Percentiles rank a stretch among this genome's conserved stretches.
Conservation (phyloP, 2,329 filamentous ascomycete genomes). For the Pestalotiopsis sp. region DNA sequence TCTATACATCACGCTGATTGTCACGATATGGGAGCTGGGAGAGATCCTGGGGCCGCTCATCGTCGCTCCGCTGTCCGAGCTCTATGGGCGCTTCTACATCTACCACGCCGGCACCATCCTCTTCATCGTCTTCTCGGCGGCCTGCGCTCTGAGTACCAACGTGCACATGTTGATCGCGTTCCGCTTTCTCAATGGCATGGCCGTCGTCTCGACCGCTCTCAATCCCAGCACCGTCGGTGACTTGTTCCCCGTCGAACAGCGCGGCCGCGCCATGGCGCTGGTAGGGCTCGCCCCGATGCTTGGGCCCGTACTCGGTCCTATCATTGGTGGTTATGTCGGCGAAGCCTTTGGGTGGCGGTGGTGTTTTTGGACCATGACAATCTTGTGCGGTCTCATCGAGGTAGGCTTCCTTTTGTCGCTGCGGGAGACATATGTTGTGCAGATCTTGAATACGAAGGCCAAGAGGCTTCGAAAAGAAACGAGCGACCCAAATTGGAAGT, state of each 20-base stretch:
- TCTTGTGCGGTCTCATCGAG: slow-evolving; percentile 30
- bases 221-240: slow-evolving; percentile 12
- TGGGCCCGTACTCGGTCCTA: slow-evolving; percentile 43
- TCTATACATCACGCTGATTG: not conserved
- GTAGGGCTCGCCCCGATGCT: slow-evolving; percentile 12
- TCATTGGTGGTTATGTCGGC: slow-evolving; percentile 40
- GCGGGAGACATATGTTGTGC: not conserved
- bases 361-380: slow-evolving; percentile 40
- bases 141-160: slow-evolving; percentile 25
- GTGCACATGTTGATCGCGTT: slow-evolving; percentile 26
- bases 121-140: slow-evolving; percentile 41
- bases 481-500: not conserved
- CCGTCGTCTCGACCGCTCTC: slow-evolving; percentile 20
- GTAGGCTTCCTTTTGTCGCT: not conserved
- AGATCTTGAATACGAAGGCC: not conserved
- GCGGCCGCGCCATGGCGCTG: slow-evolving; percentile 47
- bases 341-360: slow-evolving; percentile 49
- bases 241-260: slow-evolving; percentile 38
- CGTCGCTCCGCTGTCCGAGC: slow-evolving; percentile 62
- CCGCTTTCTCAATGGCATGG: slow-evolving; percentile 27
- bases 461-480: not conserved
- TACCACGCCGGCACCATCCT: slow-evolving; percentile 50
- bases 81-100: slow-evolving; percentile 57
- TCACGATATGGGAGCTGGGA: slow-evolving; percentile 11
- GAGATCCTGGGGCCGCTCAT: slow-evolving; percentile 44